These are phyloP conservation scores for Prosopis cineraria DNA, from an alignment of 306 rosid species.

Conservation along the genomic window DNA sequence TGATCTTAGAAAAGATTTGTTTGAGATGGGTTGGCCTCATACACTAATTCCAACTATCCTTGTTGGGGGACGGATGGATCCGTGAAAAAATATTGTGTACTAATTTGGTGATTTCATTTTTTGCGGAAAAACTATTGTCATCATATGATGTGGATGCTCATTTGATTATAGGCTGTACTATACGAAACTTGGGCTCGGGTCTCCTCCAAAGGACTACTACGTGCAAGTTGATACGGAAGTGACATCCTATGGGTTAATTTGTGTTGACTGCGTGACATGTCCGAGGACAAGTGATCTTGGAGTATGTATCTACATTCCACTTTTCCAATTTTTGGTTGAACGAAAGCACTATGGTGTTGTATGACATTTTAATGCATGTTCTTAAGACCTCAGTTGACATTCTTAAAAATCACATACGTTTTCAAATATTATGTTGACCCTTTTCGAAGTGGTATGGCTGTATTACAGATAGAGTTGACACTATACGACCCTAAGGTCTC, in stretches of 20 bases:
- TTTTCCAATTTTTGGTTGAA: neutral
- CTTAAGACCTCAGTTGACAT: neutral
- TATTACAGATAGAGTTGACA: constrained; percentile 70
- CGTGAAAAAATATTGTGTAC: neutral
- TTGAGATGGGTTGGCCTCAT: neutral
- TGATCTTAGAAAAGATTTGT: neutral
- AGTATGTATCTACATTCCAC: constrained; percentile 51
- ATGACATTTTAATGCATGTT: constrained; percentile 13
- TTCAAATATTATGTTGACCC: constrained; percentile 16
- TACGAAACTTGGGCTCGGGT: constrained; percentile 80
- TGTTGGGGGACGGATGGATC: neutral
- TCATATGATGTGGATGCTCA: constrained; percentile 17
- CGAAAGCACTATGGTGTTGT: neutral
- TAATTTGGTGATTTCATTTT: neutral
- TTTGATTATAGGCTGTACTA: constrained; percentile 68
- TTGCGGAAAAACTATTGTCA: neutral
- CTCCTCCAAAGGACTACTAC: constrained; percentile 78
- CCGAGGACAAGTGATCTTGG: constrained; percentile 74
- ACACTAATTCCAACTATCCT: neutral
- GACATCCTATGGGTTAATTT: constrained; percentile 93
- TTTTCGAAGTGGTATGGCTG: constrained; percentile 17
- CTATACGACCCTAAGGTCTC: constrained; percentile 74
- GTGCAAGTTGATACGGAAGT: constrained; percentile 99
- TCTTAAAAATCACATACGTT: neutral
- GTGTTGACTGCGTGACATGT: constrained; percentile 70